phyloP scores from a whole-genome alignment of 257 asterid species.

The Asclepias syriaca region DNA sequence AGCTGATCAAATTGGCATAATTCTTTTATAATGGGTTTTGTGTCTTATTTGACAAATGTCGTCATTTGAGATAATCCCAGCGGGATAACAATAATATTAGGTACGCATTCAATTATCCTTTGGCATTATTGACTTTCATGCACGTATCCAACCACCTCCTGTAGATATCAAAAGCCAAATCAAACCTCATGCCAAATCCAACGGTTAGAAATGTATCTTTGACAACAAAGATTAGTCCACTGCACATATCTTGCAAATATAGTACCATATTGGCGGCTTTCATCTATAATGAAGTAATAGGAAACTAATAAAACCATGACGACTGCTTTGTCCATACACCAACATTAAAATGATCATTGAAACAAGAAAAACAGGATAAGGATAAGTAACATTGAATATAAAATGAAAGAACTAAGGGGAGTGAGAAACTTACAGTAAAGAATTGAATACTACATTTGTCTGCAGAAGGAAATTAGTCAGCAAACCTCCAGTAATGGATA shows the following conservation, averaged over 20 bases:
- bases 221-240: background rate
- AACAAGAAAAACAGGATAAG: background rate
- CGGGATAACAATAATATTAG: background rate
- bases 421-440: background rate
- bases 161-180: background rate
- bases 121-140: slow-evolving; percentile 12
- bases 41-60: background rate
- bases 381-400: background rate
- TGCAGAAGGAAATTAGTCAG: background rate
- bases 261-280: background rate
- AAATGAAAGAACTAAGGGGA: background rate
- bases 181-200: background rate
- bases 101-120: background rate
- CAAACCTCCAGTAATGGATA: background rate
- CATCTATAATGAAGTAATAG: background rate
- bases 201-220: background rate
- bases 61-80: background rate
- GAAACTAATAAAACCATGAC: no score
- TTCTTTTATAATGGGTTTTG: background rate
- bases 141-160: background rate
- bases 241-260: no score
- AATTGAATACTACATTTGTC: background rate
- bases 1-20: background rate
- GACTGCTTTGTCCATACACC: background rate
- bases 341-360: no score